A percentile compares a stretch with the other conserved stretches of the same genome.
Evolutionary conservation across 352 stramenopile genomes (phyloP).

Genomic region (Phytophthora lateralis): DNA sequence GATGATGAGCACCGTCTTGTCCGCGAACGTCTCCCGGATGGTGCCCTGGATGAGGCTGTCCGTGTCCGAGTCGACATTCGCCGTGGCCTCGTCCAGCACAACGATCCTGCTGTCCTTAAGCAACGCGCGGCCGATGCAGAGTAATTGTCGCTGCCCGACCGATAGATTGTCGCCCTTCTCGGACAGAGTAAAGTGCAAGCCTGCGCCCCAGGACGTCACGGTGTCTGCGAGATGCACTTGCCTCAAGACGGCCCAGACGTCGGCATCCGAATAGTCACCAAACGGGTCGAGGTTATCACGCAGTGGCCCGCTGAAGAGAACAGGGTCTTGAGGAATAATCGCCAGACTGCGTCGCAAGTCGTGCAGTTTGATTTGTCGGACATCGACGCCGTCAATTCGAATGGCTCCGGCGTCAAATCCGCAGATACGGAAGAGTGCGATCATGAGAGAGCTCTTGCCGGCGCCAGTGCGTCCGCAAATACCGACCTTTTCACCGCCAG

Average conservation of each 20-base stretch:
- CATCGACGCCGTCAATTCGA: conserved; percentile 85
- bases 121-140: conserved; percentile 95
- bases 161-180: conserved; percentile 94
- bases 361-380: conserved; percentile 29
- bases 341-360: conserved; percentile 36
- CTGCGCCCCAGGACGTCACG: conserved; percentile 24
- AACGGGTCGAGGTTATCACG: conserved; percentile 92
- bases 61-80: conserved; percentile 87
- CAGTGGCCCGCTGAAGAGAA: conserved; percentile 87
- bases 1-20: conserved; percentile 94
- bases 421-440: conserved; percentile 48
- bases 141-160: conserved; percentile 93
- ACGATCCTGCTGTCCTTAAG: conserved; percentile 87
- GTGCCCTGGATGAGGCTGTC: conserved; percentile 87
- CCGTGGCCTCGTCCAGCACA: conserved; percentile 95
- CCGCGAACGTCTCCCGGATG: conserved; percentile 66
- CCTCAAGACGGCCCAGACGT: conserved; percentile 43
- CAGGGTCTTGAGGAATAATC: conserved; percentile 35
- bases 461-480: conserved; percentile 47
- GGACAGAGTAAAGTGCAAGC: conserved; percentile 83
- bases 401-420: conserved; percentile 56
- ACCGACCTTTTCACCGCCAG: conserved; percentile 36
- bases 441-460: conserved; percentile 53
- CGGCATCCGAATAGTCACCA: conserved; percentile 62
- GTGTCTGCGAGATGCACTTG: conserved; percentile 38